Evolutionary conservation across 805 yeast genomes (phyloP), one percentile per base, ranked within the genome.

Genomic region (Clavispora carvajalis): DNA sequence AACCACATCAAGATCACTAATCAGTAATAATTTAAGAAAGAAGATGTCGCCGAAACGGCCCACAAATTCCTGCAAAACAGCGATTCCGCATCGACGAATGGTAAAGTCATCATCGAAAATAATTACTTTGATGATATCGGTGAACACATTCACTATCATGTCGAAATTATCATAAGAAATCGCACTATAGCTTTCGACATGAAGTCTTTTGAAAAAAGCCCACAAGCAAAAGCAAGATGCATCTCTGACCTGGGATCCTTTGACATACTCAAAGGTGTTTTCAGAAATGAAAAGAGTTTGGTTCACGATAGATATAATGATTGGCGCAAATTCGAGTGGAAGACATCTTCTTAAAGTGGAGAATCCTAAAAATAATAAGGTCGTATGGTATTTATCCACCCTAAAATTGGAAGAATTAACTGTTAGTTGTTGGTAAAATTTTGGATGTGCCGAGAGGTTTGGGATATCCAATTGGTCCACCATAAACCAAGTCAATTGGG

Each of bases 181-280:
- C 24, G 0, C 49, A 1, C 45, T 34, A 4, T 67, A 44, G 7
- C 52, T 53, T 0, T 37, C 26, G 0, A 46, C 43, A 33, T 39
- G 31, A 41, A 62, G 51, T 54, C 62, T 62, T 47, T 83, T 71
- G 25, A 77, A 70, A 13, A 84, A 39, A 0, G 95, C 76, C 98
- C 98, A 90, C n/a, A 79, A 62, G 0, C 85, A 77, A 53, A 84
- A 90, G 58, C 95, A 85, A 0, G 91, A 79, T 0, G 96, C 80
- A 58, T 90, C 98, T 42, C 95, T 71, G 1, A 91, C 73, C 49
- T 82, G 87, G 2, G 75, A 61, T 0, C 95, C 95, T 6, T 75
- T 57, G 0, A 79, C 63, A 17, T 67, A 63, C 0, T 79, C 74
- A 6, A 78, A 52, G 34, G 73, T 60, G 22, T 67, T 63, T 46